These are phyloP conservation scores for Phoenix dactylifera DNA, from an alignment of 176 grass and related monocot species.

Conservation along the genomic window DNA sequence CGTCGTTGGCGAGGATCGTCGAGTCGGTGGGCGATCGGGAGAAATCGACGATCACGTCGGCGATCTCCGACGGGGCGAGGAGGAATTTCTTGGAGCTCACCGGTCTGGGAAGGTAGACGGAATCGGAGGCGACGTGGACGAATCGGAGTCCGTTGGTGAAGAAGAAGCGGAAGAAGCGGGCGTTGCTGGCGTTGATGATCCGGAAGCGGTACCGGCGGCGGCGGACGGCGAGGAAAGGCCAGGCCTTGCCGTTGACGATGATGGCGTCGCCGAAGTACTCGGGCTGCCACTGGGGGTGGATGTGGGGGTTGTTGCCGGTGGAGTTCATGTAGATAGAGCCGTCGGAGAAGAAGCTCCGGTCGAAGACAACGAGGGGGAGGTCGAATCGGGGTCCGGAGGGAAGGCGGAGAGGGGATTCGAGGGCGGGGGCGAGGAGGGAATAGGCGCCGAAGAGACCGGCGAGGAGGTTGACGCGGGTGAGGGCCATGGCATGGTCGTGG, in stretches of 20 bases:
- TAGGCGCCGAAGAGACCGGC: conserved; percentile 67
- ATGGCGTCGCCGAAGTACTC: conserved; percentile 66
- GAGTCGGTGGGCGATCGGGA: background rate
- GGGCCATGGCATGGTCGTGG: conserved; percentile 72
- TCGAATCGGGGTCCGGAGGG: conserved; percentile 39
- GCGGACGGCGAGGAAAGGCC: conserved; percentile 48
- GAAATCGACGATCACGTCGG: conserved; percentile 46
- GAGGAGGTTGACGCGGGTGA: conserved; percentile 67
- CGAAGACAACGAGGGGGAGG: conserved; percentile 41
- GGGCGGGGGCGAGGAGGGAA: conserved; percentile 17
- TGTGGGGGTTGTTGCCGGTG: conserved; percentile 47
- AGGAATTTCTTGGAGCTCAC: conserved; percentile 32
- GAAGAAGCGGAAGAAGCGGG: conserved; percentile 50
- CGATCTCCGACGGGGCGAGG: conserved; percentile 41
- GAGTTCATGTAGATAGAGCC: conserved; percentile 59
- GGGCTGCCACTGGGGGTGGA: conserved; percentile 85
- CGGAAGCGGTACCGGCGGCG: conserved; percentile 64
- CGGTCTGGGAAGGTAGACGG: conserved; percentile 43
- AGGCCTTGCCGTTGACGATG: conserved; percentile 58
- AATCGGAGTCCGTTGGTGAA: conserved; percentile 35
- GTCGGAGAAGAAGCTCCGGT: conserved; percentile 42
- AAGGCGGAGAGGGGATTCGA: conserved; percentile 23
- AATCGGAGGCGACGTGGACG: conserved; percentile 45
- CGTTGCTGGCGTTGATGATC: conserved; percentile 75
- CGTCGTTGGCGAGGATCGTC: conserved; percentile 44